A percentile compares a stretch with the other conserved stretches of the same genome.
phyloP scores from a whole-genome alignment of 495 filamentous ascomycete genomes.

The Penicillium daleae region DNA sequence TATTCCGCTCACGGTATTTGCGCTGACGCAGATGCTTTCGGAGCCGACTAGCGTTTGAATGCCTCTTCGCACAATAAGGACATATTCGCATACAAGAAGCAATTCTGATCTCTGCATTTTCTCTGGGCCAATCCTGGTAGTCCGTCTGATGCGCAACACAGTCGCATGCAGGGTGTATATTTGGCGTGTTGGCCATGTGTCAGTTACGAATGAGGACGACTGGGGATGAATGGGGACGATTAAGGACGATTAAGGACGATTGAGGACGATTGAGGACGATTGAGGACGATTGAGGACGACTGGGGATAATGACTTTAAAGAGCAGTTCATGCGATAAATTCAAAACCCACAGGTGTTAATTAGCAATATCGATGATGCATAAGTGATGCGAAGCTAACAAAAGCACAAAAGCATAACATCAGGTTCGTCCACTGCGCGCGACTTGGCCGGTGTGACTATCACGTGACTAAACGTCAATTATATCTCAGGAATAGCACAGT shows the following conservation, averaged over 20 bases:
- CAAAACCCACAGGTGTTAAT: neutral
- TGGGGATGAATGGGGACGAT: constrained; percentile 10
- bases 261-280: neutral
- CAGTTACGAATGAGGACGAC: constrained; percentile 3
- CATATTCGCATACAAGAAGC: constrained; percentile 21
- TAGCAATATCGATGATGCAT: constrained; percentile 2
- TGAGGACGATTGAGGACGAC: constrained; percentile 3
- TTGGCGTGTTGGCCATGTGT: constrained; percentile 8
- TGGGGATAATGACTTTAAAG: neutral
- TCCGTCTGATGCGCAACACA: constrained; percentile 4
- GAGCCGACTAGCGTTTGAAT: constrained; percentile 18
- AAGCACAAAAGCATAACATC: no score
- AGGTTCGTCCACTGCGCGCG: no score
- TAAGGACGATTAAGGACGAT: constrained; percentile 16
- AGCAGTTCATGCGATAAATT: constrained; percentile 11
- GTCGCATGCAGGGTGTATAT: constrained; percentile 9
- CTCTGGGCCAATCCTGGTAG: constrained; percentile 9
- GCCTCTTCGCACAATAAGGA: constrained; percentile 14
- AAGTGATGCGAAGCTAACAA: no score
- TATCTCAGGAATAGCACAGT: no score
- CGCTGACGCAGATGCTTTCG: constrained; percentile 16
- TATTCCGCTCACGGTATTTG: constrained; percentile 16
- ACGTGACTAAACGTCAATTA: no score
- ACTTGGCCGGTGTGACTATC: no score
- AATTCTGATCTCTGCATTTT: constrained; percentile 16